Percentiles rank a stretch among this genome's conserved stretches.
Evolutionary conservation across 1,284 basidiomycete species (phyloP).

Genomic region (Gymnopus androsaceus): DNA sequence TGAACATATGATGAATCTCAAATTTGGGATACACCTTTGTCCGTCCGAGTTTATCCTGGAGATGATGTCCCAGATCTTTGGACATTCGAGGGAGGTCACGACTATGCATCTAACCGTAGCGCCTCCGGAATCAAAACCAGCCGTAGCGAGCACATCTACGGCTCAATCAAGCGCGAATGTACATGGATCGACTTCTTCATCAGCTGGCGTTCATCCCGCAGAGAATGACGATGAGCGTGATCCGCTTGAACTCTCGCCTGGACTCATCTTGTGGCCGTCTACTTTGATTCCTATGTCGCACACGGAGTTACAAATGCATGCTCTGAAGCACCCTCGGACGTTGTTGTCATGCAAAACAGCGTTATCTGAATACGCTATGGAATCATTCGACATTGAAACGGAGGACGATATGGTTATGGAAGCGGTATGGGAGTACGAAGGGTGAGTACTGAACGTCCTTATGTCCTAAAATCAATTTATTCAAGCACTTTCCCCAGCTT

Average conservation of each 20-base stretch:
- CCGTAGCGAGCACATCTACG: too few species aligned
- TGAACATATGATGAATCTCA: constrained; percentile 38
- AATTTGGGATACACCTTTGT: constrained; percentile 36
- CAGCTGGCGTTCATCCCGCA: not conserved
- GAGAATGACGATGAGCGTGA: not conserved
- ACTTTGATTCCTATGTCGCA: constrained; percentile 37
- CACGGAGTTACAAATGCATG: constrained; percentile 34
- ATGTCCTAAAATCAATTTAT: constrained; percentile 3
- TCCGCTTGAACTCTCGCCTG: constrained; percentile 30
- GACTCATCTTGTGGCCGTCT: constrained; percentile 37
- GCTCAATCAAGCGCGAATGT: not conserved
- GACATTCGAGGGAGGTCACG: constrained; percentile 31
- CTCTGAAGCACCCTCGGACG: constrained; percentile 35
- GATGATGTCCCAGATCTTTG: constrained; percentile 35
- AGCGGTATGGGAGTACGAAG: constrained; percentile 41
- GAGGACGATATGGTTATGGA: constrained; percentile 36
- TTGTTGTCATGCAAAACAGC: constrained; percentile 35
- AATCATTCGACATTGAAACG: constrained; percentile 31
- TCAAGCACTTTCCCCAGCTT: constrained; percentile 27
- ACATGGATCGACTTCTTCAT: not conserved
- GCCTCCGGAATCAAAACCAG: constrained; percentile 24
- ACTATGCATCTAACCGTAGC: constrained; percentile 37
- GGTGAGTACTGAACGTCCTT: constrained; percentile 22
- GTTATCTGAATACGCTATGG: constrained; percentile 34
- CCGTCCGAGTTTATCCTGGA: constrained; percentile 35